A percentile compares a stretch with the other conserved stretches of the same genome.
phyloP scores from a whole-genome alignment of 441 rosid genomes.

The Adansonia rubrostipa region DNA sequence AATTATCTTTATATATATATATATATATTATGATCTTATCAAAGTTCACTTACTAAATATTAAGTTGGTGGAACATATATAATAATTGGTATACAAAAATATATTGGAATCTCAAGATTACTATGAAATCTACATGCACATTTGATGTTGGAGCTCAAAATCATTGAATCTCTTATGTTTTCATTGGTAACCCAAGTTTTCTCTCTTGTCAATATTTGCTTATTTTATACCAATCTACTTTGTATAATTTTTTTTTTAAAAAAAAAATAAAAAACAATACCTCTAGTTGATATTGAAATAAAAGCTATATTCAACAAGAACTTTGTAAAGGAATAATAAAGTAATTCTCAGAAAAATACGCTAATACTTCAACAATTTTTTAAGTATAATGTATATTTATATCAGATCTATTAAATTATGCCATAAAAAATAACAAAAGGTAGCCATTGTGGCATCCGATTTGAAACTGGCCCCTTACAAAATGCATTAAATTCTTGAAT shows the following conservation, averaged over 20 bases:
- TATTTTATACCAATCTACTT: neutral
- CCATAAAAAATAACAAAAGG: slow-evolving; percentile 28
- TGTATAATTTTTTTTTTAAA: neutral
- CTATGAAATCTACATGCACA: slow-evolving; percentile 14
- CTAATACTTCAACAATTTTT: slow-evolving; percentile 23
- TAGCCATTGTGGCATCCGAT: slow-evolving; percentile 33
- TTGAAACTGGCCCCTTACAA: slow-evolving; percentile 34
- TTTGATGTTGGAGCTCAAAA: slow-evolving; percentile 18
- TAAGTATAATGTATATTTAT: neutral
- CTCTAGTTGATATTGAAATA: neutral
- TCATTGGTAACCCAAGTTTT: slow-evolving; percentile 17
- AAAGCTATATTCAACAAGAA: neutral
- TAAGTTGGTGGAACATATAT: slow-evolving; percentile 1
- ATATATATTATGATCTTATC: neutral
- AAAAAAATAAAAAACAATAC: neutral
- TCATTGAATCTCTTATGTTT: slow-evolving; percentile 6
- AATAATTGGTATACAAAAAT: slow-evolving; percentile 18
- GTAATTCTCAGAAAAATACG: slow-evolving; percentile 3
- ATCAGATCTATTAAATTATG: slow-evolving; percentile 29
- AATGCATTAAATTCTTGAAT: slow-evolving; percentile 26
- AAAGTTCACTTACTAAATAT: slow-evolving; percentile 2
- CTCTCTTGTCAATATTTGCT: neutral
- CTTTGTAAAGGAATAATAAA: slow-evolving; percentile 28
- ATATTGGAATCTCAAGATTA: slow-evolving; percentile 14
- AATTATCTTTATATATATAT: neutral